phyloP scores from a whole-genome alignment of 345 rosid species.

The Eucalyptus urophylla region DNA sequence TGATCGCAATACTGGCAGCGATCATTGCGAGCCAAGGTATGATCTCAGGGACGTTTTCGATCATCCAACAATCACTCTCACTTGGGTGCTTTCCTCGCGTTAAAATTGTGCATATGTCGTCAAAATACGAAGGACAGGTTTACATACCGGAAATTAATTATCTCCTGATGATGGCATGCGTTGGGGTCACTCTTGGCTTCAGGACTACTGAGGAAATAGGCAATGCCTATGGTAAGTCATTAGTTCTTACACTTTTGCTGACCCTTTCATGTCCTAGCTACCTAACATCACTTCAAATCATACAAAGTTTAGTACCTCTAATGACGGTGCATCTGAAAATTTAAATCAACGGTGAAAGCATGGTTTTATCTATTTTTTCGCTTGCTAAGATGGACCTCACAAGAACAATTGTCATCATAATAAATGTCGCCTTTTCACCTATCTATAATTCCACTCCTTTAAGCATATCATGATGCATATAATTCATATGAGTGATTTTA shows the following conservation, averaged over 20 bases:
- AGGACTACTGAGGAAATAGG: slow-evolving; percentile 23
- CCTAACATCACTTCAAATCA: not conserved
- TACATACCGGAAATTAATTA: slow-evolving; percentile 41
- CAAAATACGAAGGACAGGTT: slow-evolving; percentile 36
- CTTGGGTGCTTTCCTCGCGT: slow-evolving; percentile 44
- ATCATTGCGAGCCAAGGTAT: slow-evolving; percentile 48
- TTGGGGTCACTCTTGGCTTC: slow-evolving; percentile 33
- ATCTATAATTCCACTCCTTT: not conserved
- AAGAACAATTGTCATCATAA: not conserved
- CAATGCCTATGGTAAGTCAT: slow-evolving; percentile 43
- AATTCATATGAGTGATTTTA: not conserved
- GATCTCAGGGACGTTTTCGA: slow-evolving; percentile 47
- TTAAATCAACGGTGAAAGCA: not conserved
- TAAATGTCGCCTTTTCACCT: not conserved
- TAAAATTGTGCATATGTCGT: slow-evolving; percentile 43
- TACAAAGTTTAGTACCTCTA: not conserved
- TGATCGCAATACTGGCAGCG: slow-evolving; percentile 23
- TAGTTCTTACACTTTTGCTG: not conserved
- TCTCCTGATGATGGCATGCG: slow-evolving; percentile 36
- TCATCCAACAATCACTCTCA: slow-evolving; percentile 41
- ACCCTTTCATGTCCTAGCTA: not conserved
- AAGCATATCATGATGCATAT: not conserved
- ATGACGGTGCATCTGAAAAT: not conserved
- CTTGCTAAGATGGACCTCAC: not conserved
- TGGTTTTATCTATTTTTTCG: not conserved